Evolutionary conservation across 352 stramenopile species (phyloP), one percentile per base, ranked within the genome.

Genomic region (Pythium dissotocum): DNA sequence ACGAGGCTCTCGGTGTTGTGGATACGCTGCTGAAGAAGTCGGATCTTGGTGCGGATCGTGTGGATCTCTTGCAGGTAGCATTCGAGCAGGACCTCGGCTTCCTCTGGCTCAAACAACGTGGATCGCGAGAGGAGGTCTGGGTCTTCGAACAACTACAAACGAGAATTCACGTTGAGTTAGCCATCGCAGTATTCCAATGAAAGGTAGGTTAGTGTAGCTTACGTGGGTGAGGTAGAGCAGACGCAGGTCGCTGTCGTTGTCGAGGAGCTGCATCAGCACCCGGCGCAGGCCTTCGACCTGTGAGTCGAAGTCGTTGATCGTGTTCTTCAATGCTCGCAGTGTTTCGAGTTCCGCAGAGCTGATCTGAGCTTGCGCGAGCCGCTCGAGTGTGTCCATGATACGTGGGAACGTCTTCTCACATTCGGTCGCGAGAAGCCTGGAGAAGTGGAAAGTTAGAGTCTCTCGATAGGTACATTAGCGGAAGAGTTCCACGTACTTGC

Each of bases 21-120:
- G 58, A 93, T 93, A 46, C 85, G 81, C 58, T 88, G 77, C 54
- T 89, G 81, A 70, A 93, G 80, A 40, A 93, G 54, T n/a, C 69
- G 75, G 6, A 76, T 82, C 68, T 91, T 89, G 2, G 85, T 90
- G n/a, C 82, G 79, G 7, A 80, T 93, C 24, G 85, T 88, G 62
- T 89, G 87, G 42, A 93, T 93, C 51, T 93, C 83, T 75, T 89
- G 82, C 12, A 92, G 69, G 46, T 92, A 92, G 42, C 81, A 88
- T 61, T 92, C 82, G 60, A 92, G 83, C 42, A 91, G 38, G 21
- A 85, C 80, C 76, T 91, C 83, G 24, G 83, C 83, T 71, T 89
- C 81, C 66, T 91, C 83, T 2, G 82, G 87, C 58, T 91, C 83
- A 13, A 88, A 88, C 48, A 77, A 83, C 58, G 77, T 88, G 28